Evolutionary conservation across 805 yeast genomes (phyloP).

Genomic region (Yamadazyma endophytica): DNA sequence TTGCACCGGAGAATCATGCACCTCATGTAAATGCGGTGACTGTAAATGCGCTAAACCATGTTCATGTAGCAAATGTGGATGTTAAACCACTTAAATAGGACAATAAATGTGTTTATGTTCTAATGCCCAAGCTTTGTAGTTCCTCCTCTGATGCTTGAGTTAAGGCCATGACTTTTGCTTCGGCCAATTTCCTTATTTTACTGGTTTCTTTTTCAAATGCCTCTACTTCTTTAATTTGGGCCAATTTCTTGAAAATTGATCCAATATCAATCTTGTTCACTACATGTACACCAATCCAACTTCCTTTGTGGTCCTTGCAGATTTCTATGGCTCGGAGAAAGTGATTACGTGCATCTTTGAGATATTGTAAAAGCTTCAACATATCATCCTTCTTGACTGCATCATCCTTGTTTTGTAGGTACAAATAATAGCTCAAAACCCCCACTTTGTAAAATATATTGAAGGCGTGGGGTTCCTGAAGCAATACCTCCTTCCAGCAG

Average conservation of each 20-base stretch:
- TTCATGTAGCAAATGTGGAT: too few relatives aligned
- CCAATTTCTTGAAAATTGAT: conserved; percentile 13
- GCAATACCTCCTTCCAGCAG: conserved; percentile 65
- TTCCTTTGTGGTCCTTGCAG: conserved; percentile 61
- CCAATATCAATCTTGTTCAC: too few relatives aligned
- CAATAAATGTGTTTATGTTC: too few relatives aligned
- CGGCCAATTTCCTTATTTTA: conserved; percentile 17
- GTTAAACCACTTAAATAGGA: too few relatives aligned
- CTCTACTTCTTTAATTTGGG: conserved; percentile 14
- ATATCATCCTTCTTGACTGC: conserved; percentile 26
- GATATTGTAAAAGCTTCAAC: conserved; percentile 18
- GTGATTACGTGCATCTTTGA: conserved; percentile 38
- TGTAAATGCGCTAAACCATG: too few relatives aligned
- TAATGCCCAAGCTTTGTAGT: too few relatives aligned
- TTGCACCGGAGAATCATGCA: too few relatives aligned
- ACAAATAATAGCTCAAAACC: conserved; percentile 25
- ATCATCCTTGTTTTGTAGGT: conserved; percentile 13
- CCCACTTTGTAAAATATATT: conserved; percentile 64
- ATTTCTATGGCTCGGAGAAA: conserved; percentile 74
- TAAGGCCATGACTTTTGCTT: conserved; percentile 17
- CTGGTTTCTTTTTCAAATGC: conserved; percentile 18
- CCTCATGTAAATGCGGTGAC: too few relatives aligned
- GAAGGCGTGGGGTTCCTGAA: conserved; percentile 67
- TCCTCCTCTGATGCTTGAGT: too few relatives aligned
- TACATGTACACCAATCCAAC: conserved; percentile 67